Evolutionary conservation across 1,284 basidiomycete species (phyloP), one percentile per base, ranked within the genome.

Genomic region (Rhodotorula sp.): DNA sequence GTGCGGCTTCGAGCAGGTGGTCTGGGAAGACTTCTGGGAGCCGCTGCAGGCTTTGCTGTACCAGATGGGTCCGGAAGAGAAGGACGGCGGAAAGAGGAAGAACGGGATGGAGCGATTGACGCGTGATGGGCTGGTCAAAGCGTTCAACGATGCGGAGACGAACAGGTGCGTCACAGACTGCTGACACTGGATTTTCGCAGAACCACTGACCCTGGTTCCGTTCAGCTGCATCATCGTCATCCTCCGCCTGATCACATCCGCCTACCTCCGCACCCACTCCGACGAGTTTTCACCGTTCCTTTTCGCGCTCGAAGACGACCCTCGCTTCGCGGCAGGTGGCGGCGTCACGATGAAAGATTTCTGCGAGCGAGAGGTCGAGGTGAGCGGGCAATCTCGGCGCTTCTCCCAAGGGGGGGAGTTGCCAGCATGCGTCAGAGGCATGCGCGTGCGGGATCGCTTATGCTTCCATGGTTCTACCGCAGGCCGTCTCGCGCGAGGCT

Each of bases 241-340:
- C 31, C 84, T 95, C 74, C 86, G 92, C 52, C 83, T 94, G 61
- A 81, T 92, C 28, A 90, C 92, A 66, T 90, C 90, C 0, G 88
- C 91, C 1, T 87, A 91, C 79, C 89, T 95, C 74, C 87, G 89
- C 24, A 79, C 83, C 8, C 83, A 90, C 71, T 82, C 85, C 1
- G 86, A 87, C 20, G 80, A 83, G 64, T 93, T 88, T 78, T 83
- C 84, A 18, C 85, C 85, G 5, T 92, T 93, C 82, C 83, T 94
- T 10, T 85, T 89, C 73, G 85, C 86, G 0, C 86, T 86, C 48
- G 84, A 87, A 58, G 74, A 76, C 53, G 74, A 75, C 51, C 73
- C 73, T 30, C 60, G 71, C 13, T 74, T 72, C 68, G 7, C 71
- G 18, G 11, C 46, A 0, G 68, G 61, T 16, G 60, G 51, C 24